Percentiles rank a stretch among this genome's conserved stretches.
phyloP scores from a whole-genome alignment of 192 early-diverging fungal genomes.

The Rhizophagus prolifer region DNA sequence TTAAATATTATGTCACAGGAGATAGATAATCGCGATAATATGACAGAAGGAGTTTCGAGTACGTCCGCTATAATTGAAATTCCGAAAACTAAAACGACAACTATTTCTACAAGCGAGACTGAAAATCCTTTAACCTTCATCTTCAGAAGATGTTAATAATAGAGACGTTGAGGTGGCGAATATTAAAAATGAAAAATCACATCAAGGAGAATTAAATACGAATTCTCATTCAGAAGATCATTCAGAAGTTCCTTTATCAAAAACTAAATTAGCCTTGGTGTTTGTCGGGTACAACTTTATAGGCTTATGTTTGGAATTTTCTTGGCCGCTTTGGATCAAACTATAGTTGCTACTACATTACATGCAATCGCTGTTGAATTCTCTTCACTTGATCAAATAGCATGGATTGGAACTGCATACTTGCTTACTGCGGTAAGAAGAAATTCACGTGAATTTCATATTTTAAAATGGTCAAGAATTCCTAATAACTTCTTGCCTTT shows the following conservation, averaged over 20 bases:
- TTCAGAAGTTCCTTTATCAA: neutral
- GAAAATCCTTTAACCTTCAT: neutral
- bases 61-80: neutral
- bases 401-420: slow-evolving; percentile 83
- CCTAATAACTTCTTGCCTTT: neutral
- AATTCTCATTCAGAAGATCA: too few relatives aligned
- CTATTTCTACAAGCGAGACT: neutral
- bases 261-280: neutral
- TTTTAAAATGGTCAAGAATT: neutral
- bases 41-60: neutral
- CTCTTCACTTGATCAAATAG: slow-evolving; percentile 56
- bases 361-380: slow-evolving; percentile 72
- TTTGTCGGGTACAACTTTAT: slow-evolving; percentile 1
- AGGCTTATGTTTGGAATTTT: slow-evolving; percentile 66
- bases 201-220: too few relatives aligned
- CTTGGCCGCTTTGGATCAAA: slow-evolving; percentile 74
- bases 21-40: neutral
- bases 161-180: neutral
- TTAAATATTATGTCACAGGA: neutral
- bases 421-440: slow-evolving; percentile 48
- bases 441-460: neutral
- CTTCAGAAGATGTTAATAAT: too few relatives aligned
- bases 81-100: neutral
- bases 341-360: slow-evolving; percentile 78
- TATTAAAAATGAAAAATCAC: neutral